Conservation (phyloP, 345 rosid species). For the Bretschneidera sinensis region DNA sequence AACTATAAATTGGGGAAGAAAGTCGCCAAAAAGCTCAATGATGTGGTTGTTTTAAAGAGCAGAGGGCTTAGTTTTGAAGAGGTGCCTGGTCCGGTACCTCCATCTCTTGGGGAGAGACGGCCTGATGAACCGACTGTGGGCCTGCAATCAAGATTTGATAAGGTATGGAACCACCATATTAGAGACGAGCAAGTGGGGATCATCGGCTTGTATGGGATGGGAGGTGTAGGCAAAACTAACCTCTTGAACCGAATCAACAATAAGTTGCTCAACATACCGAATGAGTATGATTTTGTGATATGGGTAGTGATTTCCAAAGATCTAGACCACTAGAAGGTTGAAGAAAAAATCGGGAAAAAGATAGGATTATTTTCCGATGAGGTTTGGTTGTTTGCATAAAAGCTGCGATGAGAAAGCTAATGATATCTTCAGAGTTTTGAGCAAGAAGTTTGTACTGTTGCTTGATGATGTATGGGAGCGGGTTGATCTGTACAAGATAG, state of each 20-base stretch:
- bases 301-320: background rate
- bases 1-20: background rate
- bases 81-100: background rate
- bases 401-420: background rate
- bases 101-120: background rate
- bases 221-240: slow-evolving; percentile 20
- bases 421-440: background rate
- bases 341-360: background rate
- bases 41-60: background rate
- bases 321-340: background rate
- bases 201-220: slow-evolving; percentile 15
- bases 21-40: background rate
- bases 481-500: slow-evolving; percentile 6
- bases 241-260: slow-evolving; percentile 11
- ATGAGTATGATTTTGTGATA: background rate
- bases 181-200: background rate
- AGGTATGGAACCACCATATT: background rate
- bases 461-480: slow-evolving; percentile 22
- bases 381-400: background rate
- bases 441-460: slow-evolving; percentile 14
- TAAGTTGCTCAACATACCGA: background rate
- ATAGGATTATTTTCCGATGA: background rate
- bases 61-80: background rate
- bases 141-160: background rate
- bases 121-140: background rate